Conservation (phyloP, 805 yeast genomes). For the Starmerella potacharoeniae region DNA sequence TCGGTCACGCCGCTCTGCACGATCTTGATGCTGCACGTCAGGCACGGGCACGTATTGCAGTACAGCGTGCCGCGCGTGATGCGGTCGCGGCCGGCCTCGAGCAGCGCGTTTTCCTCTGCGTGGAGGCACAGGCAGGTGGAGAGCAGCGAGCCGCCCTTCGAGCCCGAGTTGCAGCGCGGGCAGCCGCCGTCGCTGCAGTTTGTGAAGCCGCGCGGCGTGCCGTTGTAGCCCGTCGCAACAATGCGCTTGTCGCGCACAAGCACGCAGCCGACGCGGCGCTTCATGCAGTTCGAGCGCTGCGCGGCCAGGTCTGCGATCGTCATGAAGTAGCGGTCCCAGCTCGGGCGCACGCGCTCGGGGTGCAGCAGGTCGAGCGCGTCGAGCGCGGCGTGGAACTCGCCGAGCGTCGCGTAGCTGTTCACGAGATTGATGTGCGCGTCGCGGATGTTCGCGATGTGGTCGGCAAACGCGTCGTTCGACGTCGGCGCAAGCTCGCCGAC, state of each 20-base stretch:
- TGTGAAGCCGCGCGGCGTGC: conserved; percentile 78
- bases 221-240: conserved; percentile 93
- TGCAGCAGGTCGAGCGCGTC: conserved; percentile 38
- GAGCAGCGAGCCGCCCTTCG: conserved; percentile 56
- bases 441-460: conserved; percentile 33
- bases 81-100: conserved; percentile 89
- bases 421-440: conserved; percentile 48
- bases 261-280: conserved; percentile 93
- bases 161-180: conserved; percentile 56
- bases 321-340: conserved; percentile 97
- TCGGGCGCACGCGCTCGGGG: conserved; percentile 61
- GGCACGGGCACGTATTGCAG: conserved; percentile 93
- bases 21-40: conserved; percentile 90
- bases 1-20: conserved; percentile 85
- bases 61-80: conserved; percentile 50
- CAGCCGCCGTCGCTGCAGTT: conserved; percentile 98
- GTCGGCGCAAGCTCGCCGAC: conserved; percentile 28
- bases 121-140: conserved; percentile 87
- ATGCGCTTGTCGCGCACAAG: conserved; percentile 76
- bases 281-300: conserved; percentile 88
- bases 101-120: conserved; percentile 92
- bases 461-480: conserved; percentile 28
- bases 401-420: conserved; percentile 36
- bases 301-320: conserved; percentile 87
- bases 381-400: conserved; percentile 33